These are phyloP conservation scores for Globisporangium nunn DNA, from an alignment of 352 stramenopile genomes.

Conservation along the genomic window DNA sequence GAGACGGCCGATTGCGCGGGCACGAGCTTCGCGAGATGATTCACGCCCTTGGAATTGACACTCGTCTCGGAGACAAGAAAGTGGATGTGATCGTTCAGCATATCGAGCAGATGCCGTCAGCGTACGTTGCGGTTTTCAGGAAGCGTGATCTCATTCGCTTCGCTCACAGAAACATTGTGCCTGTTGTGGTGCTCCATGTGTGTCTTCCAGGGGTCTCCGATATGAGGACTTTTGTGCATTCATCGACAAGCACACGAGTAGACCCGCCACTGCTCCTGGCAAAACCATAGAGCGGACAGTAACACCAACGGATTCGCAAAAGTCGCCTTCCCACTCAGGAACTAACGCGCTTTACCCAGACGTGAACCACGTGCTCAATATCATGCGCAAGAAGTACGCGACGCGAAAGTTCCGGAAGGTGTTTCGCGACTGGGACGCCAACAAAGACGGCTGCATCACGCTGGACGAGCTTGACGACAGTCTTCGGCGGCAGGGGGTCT, in stretches of 20 bases:
- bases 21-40: conserved; percentile 43
- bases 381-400: conserved; percentile 49
- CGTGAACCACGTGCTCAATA: conserved; percentile 24
- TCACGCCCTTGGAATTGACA: conserved; percentile 24
- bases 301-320: not conserved
- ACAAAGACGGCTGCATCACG: conserved; percentile 46
- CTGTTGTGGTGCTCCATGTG: not conserved
- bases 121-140: conserved; percentile 13
- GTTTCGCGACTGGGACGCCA: conserved; percentile 52
- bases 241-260: conserved; percentile 12
- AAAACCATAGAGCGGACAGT: not conserved
- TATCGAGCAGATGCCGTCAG: conserved; percentile 19
- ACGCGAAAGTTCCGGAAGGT: conserved; percentile 26
- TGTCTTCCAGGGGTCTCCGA: conserved; percentile 20
- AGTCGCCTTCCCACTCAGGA: not conserved
- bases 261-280: not conserved
- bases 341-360: conserved; percentile 23
- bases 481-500: conserved; percentile 32
- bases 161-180: not conserved
- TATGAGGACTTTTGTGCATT: conserved; percentile 47
- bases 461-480: conserved; percentile 37
- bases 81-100: conserved; percentile 33
- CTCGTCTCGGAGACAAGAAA: conserved; percentile 26
- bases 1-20: conserved; percentile 32
- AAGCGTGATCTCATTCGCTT: not conserved